Evolutionary conservation across 768 basidiomycete species (phyloP).

Genomic region (Agrocybe pediades): DNA sequence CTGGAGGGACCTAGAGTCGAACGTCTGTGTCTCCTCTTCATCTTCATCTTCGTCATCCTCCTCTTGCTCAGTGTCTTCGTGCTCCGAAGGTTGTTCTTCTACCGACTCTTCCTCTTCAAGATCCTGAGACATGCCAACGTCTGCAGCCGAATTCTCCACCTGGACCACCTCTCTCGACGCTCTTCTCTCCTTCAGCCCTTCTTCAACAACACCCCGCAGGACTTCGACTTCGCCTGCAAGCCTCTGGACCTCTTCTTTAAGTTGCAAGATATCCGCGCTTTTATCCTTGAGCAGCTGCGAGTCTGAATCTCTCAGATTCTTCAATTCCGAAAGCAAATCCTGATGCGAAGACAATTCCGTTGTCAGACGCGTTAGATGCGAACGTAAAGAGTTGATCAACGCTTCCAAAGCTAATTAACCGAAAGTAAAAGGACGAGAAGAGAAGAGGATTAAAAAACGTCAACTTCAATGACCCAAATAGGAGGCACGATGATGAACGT

Average conservation of each 20-base stretch:
- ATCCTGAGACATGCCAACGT: conserved; percentile 36
- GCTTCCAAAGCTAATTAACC: conserved; percentile 71
- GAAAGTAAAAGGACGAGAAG: background rate
- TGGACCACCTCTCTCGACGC: conserved; percentile 48
- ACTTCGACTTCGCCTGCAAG: conserved; percentile 86
- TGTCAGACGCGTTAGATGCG: conserved; percentile 78
- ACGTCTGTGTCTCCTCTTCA: conserved; percentile 35
- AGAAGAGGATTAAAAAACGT: too few species aligned
- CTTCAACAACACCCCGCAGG: conserved; percentile 84
- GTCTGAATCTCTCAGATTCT: conserved; percentile 64
- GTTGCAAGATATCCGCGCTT: conserved; percentile 62
- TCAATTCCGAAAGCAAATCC: conserved; percentile 65
- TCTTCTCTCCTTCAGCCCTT: conserved; percentile 77
- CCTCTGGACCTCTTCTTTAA: conserved; percentile 77
- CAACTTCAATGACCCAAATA: too few species aligned
- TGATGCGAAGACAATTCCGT: conserved; percentile 80
- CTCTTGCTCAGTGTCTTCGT: conserved; percentile 20
- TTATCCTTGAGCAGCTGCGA: conserved; percentile 57
- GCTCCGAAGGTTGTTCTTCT: conserved; percentile 23
- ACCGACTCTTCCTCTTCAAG: conserved; percentile 22
- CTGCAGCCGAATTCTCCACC: conserved; percentile 28
- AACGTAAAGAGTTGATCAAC: conserved; percentile 69
- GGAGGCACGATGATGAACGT: too few species aligned
- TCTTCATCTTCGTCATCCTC: conserved; percentile 28
- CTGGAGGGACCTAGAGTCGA: conserved; percentile 31